These are phyloP conservation scores for Takakia lepidozioides DNA, from an alignment of 225 moss, liverwort and hornwort genomes.

Conservation along the genomic window DNA sequence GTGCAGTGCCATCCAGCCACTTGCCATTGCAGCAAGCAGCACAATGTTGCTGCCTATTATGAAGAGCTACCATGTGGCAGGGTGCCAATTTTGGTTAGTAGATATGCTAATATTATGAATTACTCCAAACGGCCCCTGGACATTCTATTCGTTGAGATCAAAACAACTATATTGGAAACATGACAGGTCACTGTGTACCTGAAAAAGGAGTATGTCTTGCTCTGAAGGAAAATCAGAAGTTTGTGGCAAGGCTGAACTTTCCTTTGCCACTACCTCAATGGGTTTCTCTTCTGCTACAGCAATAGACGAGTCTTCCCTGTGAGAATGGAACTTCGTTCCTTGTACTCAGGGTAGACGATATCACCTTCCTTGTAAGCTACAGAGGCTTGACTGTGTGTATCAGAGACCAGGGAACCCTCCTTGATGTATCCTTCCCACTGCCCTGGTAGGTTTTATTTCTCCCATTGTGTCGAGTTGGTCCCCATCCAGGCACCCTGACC, in stretches of 20 bases:
- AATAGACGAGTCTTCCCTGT: not conserved
- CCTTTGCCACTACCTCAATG: not conserved
- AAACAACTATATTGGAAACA: too few relatives aligned
- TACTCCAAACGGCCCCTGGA: too few relatives aligned
- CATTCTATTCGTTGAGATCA: too few relatives aligned
- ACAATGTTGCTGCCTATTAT: too few relatives aligned
- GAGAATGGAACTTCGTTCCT: not conserved
- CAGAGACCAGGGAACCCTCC: slow-evolving; percentile 2
- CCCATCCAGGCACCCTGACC: slow-evolving; percentile 46
- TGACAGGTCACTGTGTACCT: not conserved
- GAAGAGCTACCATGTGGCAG: too few relatives aligned
- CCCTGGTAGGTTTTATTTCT: slow-evolving; percentile 4
- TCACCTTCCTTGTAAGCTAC: not conserved
- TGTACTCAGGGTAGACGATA: not conserved
- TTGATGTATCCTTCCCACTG: too few relatives aligned
- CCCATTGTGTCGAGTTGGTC: slow-evolving; percentile 26
- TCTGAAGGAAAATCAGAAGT: not conserved
- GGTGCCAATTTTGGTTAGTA: too few relatives aligned
- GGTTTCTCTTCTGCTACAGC: not conserved
- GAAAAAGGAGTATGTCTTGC: not conserved
- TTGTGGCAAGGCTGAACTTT: not conserved
- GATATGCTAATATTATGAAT: too few relatives aligned
- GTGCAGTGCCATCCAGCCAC: too few relatives aligned
- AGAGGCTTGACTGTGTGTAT: not conserved
- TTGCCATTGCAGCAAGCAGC: too few relatives aligned